These are phyloP conservation scores for Scheffersomyces quercinus DNA, from an alignment of 1,139 yeast genomes.

Conservation along the genomic window DNA sequence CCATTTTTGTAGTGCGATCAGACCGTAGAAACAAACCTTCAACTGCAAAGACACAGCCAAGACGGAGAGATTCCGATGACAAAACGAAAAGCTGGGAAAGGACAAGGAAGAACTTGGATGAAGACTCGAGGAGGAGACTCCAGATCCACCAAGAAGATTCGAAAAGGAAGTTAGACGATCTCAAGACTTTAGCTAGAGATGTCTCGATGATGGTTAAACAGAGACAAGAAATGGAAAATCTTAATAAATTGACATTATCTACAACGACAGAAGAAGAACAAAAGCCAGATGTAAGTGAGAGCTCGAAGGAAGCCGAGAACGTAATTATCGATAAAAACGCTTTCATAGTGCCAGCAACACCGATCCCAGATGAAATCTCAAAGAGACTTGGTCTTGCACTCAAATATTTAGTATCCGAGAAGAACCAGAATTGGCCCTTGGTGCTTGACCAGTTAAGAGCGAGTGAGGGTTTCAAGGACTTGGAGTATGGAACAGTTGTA, in stretches of 20 bases:
- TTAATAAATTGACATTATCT: too few species aligned
- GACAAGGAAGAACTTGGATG: constrained; percentile 13
- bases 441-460: constrained; percentile 47
- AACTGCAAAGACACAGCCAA: too few species aligned
- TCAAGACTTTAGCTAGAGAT: constrained; percentile 18
- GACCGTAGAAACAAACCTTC: too few species aligned
- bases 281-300: constrained; percentile 17
- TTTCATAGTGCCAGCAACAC: constrained; percentile 16
- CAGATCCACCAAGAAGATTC: constrained; percentile 22
- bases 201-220: constrained; percentile 23
- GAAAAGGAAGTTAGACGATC: constrained; percentile 18
- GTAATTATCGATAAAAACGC: constrained; percentile 1
- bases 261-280: constrained; percentile 5
- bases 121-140: constrained; percentile 18
- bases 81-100: neutral
- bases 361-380: constrained; percentile 45
- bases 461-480: constrained; percentile 41
- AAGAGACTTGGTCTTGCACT: constrained; percentile 50
- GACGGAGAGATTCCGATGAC: too few species aligned
- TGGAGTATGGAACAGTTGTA: constrained; percentile 39
- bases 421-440: constrained; percentile 56
- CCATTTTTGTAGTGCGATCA: too few species aligned
- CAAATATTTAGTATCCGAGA: constrained; percentile 44
- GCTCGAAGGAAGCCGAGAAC: neutral
- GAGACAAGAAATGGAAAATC: constrained; percentile 11